Percentiles rank a stretch among this genome's conserved stretches.
Conservation (phyloP, 371 early-diverging fungal species). For the Funneliformis caledonium region DNA sequence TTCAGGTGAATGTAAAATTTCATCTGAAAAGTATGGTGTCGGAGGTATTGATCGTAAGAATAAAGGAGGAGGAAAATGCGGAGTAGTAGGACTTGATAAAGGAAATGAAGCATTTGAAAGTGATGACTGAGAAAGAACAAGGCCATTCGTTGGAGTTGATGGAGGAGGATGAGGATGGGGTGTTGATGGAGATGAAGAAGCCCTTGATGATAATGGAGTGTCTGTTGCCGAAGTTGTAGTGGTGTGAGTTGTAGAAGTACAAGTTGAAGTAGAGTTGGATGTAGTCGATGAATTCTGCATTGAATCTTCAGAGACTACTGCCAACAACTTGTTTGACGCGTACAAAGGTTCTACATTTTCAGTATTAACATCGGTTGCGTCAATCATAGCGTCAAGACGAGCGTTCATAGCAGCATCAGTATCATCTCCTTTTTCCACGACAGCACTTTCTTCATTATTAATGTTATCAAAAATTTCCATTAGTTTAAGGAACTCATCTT, state of each 20-base stretch:
- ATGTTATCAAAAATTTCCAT: not conserved
- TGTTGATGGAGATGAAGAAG: not conserved
- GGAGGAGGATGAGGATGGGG: slow-evolving; percentile 7
- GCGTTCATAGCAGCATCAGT: not conserved
- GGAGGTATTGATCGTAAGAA: slow-evolving; percentile 11
- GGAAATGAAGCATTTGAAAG: not conserved
- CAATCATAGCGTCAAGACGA: not conserved
- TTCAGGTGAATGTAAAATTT: slow-evolving; percentile 4
- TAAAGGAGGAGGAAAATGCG: not conserved
- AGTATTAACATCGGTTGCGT: not conserved
- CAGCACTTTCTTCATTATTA: not conserved
- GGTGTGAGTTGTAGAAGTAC: not conserved
- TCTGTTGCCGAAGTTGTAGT: slow-evolving; percentile 7
- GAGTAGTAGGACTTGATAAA: not conserved
- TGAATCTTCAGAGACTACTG: not conserved
- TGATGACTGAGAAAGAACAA: not conserved
- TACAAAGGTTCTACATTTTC: slow-evolving; percentile 2
- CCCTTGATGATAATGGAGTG: slow-evolving; percentile 20
- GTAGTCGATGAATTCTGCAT: not conserved
- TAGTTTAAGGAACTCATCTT: not conserved
- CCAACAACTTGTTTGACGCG: not conserved
- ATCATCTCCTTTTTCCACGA: not conserved
- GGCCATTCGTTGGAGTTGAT: not conserved
- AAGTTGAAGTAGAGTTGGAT: slow-evolving; percentile 16
- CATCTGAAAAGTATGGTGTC: slow-evolving; percentile 25